These are phyloP conservation scores for Candida pseudoviswanathii DNA, from an alignment of 1,139 yeast species.

Conservation along the genomic window DNA sequence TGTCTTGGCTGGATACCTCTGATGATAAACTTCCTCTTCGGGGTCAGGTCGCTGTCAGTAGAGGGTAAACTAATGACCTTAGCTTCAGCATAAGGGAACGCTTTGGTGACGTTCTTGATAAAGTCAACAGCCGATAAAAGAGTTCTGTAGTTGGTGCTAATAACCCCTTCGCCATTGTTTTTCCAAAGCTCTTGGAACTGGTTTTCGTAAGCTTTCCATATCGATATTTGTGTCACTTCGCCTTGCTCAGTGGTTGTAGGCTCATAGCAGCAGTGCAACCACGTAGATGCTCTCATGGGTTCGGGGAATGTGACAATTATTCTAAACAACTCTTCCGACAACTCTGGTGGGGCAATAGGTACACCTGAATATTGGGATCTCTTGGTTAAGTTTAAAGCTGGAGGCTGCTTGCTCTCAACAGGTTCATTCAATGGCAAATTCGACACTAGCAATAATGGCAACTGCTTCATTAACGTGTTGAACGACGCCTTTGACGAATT, in stretches of 20 bases:
- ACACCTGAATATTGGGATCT: slow-evolving; percentile 42
- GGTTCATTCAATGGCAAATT: slow-evolving; percentile 29
- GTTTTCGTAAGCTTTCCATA: slow-evolving; percentile 93
- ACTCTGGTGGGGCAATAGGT: slow-evolving; percentile 61
- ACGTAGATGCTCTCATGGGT: slow-evolving; percentile 89
- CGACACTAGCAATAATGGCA: slow-evolving; percentile 62
- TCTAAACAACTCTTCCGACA: slow-evolving; percentile 57
- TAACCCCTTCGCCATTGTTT: slow-evolving; percentile 42
- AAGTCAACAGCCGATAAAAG: slow-evolving; percentile 94
- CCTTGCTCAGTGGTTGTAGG: slow-evolving; percentile 55
- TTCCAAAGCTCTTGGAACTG: slow-evolving; percentile 61
- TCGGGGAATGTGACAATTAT: slow-evolving; percentile 71
- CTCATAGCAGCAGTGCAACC: slow-evolving; percentile 93
- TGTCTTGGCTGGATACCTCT: slow-evolving; percentile 72
- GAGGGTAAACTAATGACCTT: slow-evolving; percentile 71
- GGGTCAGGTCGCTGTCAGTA: slow-evolving; percentile 50
- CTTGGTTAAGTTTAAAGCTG: slow-evolving; percentile 32
- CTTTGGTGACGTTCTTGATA: slow-evolving; percentile 88
- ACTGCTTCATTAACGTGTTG: slow-evolving; percentile 52
- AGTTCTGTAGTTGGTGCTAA: slow-evolving; percentile 51
- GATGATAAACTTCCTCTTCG: slow-evolving; percentile 76
- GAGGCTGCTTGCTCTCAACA: slow-evolving; percentile 21
- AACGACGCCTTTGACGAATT: slow-evolving; percentile 37
- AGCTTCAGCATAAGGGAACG: slow-evolving; percentile 90
- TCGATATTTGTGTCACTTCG: slow-evolving; percentile 91